A percentile compares a stretch with the other conserved stretches of the same genome.
These are phyloP conservation scores for Aspergillus diversus DNA, from an alignment of 495 filamentous ascomycete genomes.

Conservation along the genomic window DNA sequence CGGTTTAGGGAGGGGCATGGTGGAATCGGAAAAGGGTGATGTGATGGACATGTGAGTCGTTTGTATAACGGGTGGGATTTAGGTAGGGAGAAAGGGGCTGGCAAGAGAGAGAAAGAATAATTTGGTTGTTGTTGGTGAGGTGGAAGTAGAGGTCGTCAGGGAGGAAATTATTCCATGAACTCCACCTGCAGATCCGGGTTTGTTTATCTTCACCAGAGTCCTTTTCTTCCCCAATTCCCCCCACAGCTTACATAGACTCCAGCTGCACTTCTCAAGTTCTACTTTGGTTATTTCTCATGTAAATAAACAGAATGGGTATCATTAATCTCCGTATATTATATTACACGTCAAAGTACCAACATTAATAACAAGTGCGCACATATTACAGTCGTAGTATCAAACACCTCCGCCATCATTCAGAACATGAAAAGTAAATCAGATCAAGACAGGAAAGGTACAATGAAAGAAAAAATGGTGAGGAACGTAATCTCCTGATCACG, in stretches of 20 bases:
- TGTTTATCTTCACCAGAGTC: neutral
- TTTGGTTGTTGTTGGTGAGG: neutral
- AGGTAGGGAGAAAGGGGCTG: neutral
- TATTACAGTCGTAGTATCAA: conserved; percentile 28
- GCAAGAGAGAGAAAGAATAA: neutral
- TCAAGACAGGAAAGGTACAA: conserved; percentile 2
- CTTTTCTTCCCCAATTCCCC: no score
- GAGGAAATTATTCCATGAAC: neutral
- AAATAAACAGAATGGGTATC: conserved; percentile 39
- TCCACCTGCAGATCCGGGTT: neutral
- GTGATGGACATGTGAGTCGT: conserved; percentile 11
- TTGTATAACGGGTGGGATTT: neutral
- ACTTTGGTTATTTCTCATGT: neutral
- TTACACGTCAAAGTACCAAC: conserved; percentile 21
- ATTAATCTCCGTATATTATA: conserved; percentile 45
- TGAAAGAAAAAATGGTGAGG: neutral
- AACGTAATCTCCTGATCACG: neutral
- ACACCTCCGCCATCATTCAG: conserved; percentile 16
- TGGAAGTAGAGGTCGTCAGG: neutral
- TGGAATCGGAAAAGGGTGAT: conserved; percentile 1
- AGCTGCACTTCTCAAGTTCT: neutral
- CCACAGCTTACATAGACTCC: neutral
- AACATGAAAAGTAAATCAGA: conserved; percentile 11
- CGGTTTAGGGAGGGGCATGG: conserved; percentile 20
- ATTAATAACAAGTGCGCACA: conserved; percentile 24